Percentiles rank a stretch among this genome's conserved stretches.
phyloP scores from a whole-genome alignment of 192 early-diverging fungal genomes.

The Coemansia sp. region DNA sequence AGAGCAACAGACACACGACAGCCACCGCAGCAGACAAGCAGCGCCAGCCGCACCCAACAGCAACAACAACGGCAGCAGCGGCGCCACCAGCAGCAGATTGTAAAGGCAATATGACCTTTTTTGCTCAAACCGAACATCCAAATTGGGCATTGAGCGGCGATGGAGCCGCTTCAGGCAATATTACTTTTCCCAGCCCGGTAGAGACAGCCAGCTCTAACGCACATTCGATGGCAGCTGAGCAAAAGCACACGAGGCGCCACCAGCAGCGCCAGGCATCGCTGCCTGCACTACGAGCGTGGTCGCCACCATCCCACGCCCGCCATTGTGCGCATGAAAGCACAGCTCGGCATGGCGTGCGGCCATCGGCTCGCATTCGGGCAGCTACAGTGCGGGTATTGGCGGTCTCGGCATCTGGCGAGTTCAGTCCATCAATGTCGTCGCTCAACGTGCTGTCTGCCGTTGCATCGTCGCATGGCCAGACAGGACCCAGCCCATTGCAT shows the following conservation, averaged over 20 bases:
- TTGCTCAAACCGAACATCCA: neutral
- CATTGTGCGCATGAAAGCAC: neutral
- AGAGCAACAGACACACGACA: neutral
- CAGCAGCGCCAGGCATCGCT: neutral
- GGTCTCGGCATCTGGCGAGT: constrained; percentile 9
- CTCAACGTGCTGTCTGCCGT: neutral
- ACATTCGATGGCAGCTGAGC: neutral
- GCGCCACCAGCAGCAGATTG: neutral
- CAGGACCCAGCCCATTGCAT: constrained; percentile 13
- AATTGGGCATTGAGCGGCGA: neutral
- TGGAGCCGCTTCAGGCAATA: constrained; percentile 6
- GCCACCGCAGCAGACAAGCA: constrained; percentile 8
- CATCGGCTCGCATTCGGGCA: neutral
- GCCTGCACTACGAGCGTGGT: neutral
- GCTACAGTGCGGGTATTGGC: constrained; percentile 2
- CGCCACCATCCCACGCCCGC: neutral
- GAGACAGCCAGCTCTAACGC: neutral
- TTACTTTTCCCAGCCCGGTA: constrained; percentile 5
- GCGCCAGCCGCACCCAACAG: constrained; percentile 3
- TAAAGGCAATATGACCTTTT: constrained; percentile 4
- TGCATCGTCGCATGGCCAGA: neutral
- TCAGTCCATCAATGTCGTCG: constrained; percentile 9
- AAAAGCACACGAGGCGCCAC: constrained; percentile 4
- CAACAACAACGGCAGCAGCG: neutral
- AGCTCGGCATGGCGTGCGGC: neutral